A percentile compares a stretch with the other conserved stretches of the same genome.
These are phyloP conservation scores for Priceomyces fermenticarens DNA, from an alignment of 805 yeast genomes.

Conservation along the genomic window DNA sequence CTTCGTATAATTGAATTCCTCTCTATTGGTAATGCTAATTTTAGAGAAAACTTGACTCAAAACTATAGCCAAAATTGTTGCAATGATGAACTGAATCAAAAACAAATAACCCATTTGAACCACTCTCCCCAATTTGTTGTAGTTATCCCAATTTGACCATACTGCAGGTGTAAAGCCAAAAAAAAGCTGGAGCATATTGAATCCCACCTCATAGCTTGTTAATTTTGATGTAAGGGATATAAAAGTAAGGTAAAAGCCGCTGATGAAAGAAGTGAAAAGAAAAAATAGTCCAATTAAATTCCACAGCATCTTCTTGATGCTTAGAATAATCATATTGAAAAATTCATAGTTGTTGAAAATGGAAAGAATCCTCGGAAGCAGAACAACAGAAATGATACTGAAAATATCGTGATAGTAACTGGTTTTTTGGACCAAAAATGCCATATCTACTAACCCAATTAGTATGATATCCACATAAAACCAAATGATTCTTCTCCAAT, in stretches of 20 bases:
- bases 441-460: conserved; percentile 33
- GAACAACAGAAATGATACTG: conserved; percentile 44
- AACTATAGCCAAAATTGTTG: conserved; percentile 55
- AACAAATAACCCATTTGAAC: conserved; percentile 50
- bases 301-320: conserved; percentile 50
- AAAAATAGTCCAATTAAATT: conserved; percentile 48
- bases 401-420: conserved; percentile 28
- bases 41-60: conserved; percentile 40
- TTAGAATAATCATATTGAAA: conserved; percentile 49
- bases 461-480: conserved; percentile 46
- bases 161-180: conserved; percentile 62
- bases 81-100: conserved; percentile 51
- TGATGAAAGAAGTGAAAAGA: conserved; percentile 46
- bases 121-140: conserved; percentile 44
- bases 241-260: conserved; percentile 56
- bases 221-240: conserved; percentile 44
- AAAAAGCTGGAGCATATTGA: conserved; percentile 49
- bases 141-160: conserved; percentile 53
- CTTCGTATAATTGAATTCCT: conserved; percentile 40
- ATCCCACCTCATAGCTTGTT: conserved; percentile 44
- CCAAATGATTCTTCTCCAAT: conserved; percentile 52
- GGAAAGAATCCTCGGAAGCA: conserved; percentile 49
- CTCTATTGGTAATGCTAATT: conserved; percentile 29
- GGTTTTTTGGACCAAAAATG: conserved; percentile 18
- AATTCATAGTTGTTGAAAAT: conserved; percentile 50